These are phyloP conservation scores for Jasminum sambac DNA, from an alignment of 257 asterid species.

Conservation along the genomic window DNA sequence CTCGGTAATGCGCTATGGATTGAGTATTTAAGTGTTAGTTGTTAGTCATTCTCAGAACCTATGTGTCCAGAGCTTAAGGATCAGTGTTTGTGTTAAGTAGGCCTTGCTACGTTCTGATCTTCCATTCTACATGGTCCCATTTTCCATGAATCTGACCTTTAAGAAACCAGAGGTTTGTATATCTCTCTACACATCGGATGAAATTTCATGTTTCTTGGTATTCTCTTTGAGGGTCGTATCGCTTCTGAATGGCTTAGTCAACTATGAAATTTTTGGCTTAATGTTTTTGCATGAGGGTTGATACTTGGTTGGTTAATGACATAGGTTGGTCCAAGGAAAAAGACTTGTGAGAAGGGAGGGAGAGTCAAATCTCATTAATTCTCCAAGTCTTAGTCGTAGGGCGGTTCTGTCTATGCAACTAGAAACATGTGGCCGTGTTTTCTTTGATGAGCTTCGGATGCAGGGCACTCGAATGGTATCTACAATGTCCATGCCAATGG, in stretches of 20 bases:
- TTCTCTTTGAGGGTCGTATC: neutral
- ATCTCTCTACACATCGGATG: conserved; percentile 2
- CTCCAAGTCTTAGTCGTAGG: no score
- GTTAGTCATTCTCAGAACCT: conserved; percentile 22
- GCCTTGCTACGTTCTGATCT: conserved; percentile 92
- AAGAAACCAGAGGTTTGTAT: conserved; percentile 79
- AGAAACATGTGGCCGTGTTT: no score
- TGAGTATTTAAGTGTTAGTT: neutral
- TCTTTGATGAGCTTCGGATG: no score
- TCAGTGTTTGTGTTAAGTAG: conserved; percentile 39
- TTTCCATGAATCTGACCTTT: conserved; percentile 65
- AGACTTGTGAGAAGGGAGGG: no score
- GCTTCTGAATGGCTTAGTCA: neutral
- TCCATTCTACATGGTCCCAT: conserved; percentile 94
- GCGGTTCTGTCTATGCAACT: no score
- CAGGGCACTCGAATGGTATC: no score
- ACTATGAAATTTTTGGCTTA: neutral
- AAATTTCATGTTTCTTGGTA: conserved; percentile 9
- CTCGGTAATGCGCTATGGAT: neutral
- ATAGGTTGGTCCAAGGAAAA: no score
- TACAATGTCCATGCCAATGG: no score
- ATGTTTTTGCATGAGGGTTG: neutral
- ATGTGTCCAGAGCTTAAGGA: conserved; percentile 28
- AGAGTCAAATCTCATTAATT: no score
- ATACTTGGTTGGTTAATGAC: neutral